Evolutionary conservation across 257 asterid genomes (phyloP).

Genomic region (Dorcoceras hygrometricum): DNA sequence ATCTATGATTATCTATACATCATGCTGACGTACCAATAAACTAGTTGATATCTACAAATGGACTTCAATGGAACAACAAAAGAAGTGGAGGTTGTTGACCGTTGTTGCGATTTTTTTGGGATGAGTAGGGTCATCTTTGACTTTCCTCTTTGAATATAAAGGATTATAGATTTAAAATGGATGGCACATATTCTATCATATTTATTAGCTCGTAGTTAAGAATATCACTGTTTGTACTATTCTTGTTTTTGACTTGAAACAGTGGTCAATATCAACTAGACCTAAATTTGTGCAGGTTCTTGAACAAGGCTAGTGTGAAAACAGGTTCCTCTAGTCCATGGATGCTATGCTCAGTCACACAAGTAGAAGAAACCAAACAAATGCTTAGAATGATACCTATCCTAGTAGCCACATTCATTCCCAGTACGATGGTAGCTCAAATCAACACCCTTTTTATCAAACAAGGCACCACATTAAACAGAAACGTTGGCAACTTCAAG

Average conservation of each 20-base stretch:
- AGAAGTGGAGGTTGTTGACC: background rate
- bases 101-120: no score
- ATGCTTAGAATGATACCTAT: conserved; percentile 37
- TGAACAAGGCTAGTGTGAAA: conserved; percentile 70
- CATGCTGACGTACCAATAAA: background rate
- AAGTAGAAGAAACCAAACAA: conserved; percentile 48
- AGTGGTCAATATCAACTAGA: no score
- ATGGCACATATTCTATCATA: no score
- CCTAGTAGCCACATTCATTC: conserved; percentile 34
- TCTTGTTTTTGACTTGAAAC: no score
- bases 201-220: no score
- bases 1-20: no score
- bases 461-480: conserved; percentile 38
- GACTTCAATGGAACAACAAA: no score
- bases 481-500: conserved; percentile 28
- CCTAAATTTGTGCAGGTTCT: conserved; percentile 44
- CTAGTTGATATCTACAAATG: background rate
- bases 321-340: conserved; percentile 55
- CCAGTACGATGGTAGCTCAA: conserved; percentile 40
- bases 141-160: background rate
- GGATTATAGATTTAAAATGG: no score
- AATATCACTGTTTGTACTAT: no score
- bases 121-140: no score
- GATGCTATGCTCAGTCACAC: conserved; percentile 44
- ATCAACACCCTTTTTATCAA: conserved; percentile 40